phyloP scores from a whole-genome alignment of 768 basidiomycete genomes.

The Lentinula aciculospora region DNA sequence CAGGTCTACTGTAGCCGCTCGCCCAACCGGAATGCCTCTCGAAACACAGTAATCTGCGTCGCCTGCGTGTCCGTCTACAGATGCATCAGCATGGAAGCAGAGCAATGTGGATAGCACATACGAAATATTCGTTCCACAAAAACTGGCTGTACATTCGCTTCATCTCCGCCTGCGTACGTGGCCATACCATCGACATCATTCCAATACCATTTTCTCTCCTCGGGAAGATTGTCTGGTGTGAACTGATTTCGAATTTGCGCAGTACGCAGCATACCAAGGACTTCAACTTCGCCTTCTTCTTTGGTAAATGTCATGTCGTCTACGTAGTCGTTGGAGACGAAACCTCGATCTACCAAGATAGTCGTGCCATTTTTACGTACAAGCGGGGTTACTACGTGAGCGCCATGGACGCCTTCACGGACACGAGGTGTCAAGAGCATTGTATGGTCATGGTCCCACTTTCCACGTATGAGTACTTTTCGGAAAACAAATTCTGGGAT shows the following conservation, averaged over 20 bases:
- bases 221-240: constrained; percentile 84
- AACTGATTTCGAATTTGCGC: constrained; percentile 71
- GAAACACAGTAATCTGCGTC: constrained; percentile 53
- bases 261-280: constrained; percentile 84
- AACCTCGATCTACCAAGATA: constrained; percentile 89
- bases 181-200: constrained; percentile 80
- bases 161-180: constrained; percentile 66
- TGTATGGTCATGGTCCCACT: constrained; percentile 71
- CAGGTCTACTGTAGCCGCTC: constrained; percentile 76
- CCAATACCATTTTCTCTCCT: constrained; percentile 88
- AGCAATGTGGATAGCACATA: constrained; percentile 26
- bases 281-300: constrained; percentile 56
- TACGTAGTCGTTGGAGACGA: constrained; percentile 57
- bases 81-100: background rate
- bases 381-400: constrained; percentile 84
- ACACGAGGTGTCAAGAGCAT: constrained; percentile 84
- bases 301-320: constrained; percentile 21
- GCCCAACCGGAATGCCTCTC: constrained; percentile 82
- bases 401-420: constrained; percentile 84
- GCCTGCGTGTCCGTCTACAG: constrained; percentile 78
- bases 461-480: constrained; percentile 73
- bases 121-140: constrained; percentile 90
- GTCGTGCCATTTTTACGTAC: constrained; percentile 76
- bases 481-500: constrained; percentile 89
- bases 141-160: constrained; percentile 76